phyloP scores from a whole-genome alignment of 495 filamentous ascomycete species.

The Xylaria bambusicola region DNA sequence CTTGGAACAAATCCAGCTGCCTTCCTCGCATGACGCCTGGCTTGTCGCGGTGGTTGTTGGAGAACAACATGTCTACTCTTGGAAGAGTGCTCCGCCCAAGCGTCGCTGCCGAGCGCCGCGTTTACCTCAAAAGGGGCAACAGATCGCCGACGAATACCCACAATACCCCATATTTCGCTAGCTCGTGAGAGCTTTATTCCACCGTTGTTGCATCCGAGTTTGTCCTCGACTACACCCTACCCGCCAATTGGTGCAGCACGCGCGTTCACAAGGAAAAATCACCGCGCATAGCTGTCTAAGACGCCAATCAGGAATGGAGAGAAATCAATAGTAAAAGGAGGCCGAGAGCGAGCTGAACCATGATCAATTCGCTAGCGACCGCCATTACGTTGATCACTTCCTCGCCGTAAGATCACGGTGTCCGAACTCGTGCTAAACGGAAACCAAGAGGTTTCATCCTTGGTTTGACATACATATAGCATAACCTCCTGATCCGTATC shows the following conservation, averaged over 20 bases:
- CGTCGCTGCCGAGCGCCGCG: neutral
- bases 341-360: too few relatives aligned
- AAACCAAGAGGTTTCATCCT: neutral
- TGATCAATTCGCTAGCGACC: neutral
- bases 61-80: too few relatives aligned
- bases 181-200: neutral
- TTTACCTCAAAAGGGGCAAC: constrained; percentile 1
- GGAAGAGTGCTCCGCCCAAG: constrained; percentile 2
- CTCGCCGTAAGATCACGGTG: neutral
- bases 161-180: neutral
- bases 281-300: too few relatives aligned
- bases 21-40: neutral
- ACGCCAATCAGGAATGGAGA: too few relatives aligned
- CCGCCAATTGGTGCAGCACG: neutral
- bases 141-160: neutral
- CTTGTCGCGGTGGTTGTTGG: too few relatives aligned
- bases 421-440: neutral
- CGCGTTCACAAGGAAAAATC: too few relatives aligned
- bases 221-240: neutral
- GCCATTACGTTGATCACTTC: neutral
- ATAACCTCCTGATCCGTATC: too few relatives aligned
- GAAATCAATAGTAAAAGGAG: too few relatives aligned
- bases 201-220: neutral
- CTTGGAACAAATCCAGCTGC: constrained; percentile 2
- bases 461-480: neutral